Evolutionary conservation across 495 filamentous ascomycete genomes (phyloP).

Genomic region (Penicillium daleae): DNA sequence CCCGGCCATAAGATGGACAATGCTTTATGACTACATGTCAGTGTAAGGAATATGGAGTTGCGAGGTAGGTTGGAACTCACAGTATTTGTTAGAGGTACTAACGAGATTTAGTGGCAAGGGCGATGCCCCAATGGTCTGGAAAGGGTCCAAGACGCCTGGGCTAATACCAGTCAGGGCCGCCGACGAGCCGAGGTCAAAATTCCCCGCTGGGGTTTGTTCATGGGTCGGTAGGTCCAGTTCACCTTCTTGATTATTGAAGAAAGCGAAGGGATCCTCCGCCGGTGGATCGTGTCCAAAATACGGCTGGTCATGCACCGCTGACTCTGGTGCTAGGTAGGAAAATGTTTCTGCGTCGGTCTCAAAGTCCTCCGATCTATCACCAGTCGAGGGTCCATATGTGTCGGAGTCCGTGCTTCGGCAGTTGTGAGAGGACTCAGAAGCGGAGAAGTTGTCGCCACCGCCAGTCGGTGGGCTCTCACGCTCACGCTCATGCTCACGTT

Average conservation of each 20-base stretch:
- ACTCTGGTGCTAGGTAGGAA: neutral
- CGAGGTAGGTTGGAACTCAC: neutral
- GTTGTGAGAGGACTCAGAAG: neutral
- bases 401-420: neutral
- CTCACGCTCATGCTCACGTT: too few species aligned
- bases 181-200: neutral
- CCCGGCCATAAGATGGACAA: conserved; percentile 1
- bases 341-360: neutral
- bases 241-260: neutral
- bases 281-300: neutral
- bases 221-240: neutral
- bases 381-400: neutral
- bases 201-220: neutral
- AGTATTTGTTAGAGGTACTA: neutral
- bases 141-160: neutral
- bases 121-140: neutral
- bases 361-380: neutral
- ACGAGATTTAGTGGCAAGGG: neutral
- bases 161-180: neutral
- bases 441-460: neutral
- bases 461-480: neutral
- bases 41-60: neutral
- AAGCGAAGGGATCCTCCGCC: neutral
- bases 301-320: neutral
- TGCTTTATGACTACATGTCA: neutral